These are phyloP conservation scores for Nicotiana rustica DNA, from an alignment of 305 asterid genomes.

Conservation along the genomic window DNA sequence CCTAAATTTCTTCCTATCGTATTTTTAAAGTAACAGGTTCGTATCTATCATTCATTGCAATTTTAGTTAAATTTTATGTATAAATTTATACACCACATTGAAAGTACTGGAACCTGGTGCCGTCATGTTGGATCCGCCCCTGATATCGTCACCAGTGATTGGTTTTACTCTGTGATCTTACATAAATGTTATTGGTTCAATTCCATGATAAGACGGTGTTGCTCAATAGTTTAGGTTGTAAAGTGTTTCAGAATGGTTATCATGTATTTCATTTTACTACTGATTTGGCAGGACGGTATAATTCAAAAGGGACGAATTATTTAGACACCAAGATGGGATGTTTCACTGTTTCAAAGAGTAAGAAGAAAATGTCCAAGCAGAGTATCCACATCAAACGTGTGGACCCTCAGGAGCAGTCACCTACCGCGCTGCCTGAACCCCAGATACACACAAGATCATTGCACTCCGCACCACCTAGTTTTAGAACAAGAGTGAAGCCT, in stretches of 20 bases:
- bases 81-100: no score
- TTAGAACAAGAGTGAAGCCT: slow-evolving; percentile 73
- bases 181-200: neutral
- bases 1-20: no score
- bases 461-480: slow-evolving; percentile 97
- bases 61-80: no score
- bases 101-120: no score
- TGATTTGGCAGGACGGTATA: slow-evolving; percentile 24
- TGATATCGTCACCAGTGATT: neutral
- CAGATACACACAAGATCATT: slow-evolving; percentile 61
- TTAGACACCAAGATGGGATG: slow-evolving; percentile 71
- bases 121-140: no score
- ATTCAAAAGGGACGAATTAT: neutral
- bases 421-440: slow-evolving; percentile 85
- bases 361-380: slow-evolving; percentile 73
- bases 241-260: slow-evolving; percentile 13
- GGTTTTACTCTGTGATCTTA: slow-evolving; percentile 11
- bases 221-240: slow-evolving; percentile 6
- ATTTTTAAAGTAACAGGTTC: no score
- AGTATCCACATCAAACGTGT: slow-evolving; percentile 54
- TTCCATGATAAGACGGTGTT: neutral
- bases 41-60: no score
- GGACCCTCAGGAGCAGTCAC: slow-evolving; percentile 72
- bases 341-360: slow-evolving; percentile 75
- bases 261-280: neutral